A percentile compares a stretch with the other conserved stretches of the same genome.
phyloP scores from a whole-genome alignment of 305 asterid genomes.

The Fraxinus greggii region DNA sequence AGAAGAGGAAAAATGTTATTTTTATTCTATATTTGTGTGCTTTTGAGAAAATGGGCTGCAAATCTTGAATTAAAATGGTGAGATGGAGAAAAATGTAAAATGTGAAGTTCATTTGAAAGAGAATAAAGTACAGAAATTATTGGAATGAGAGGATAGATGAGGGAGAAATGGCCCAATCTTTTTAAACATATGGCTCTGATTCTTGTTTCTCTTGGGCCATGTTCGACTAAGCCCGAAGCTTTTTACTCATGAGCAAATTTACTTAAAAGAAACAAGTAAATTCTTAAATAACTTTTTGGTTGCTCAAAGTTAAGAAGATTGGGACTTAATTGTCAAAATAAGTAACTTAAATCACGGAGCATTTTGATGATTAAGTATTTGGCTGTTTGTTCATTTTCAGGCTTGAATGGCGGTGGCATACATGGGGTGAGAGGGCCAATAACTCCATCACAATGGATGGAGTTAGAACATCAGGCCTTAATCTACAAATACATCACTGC shows the following conservation, averaged over 20 bases:
- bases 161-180: background rate
- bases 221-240: background rate
- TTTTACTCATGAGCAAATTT: background rate
- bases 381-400: constrained; percentile 25
- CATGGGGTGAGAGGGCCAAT: constrained; percentile 70
- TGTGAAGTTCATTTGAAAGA: background rate
- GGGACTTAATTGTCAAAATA: background rate
- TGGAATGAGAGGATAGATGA: background rate
- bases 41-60: background rate
- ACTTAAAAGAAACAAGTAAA: background rate
- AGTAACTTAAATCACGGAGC: background rate
- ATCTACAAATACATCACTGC: constrained; percentile 87
- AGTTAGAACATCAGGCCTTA: constrained; percentile 90
- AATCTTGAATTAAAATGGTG: background rate
- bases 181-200: background rate
- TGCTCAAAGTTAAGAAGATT: background rate
- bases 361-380: background rate
- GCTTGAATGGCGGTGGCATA: constrained; percentile 31
- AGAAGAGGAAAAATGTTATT: background rate
- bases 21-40: background rate
- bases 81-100: background rate
- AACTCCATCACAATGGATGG: constrained; percentile 93
- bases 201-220: background rate
- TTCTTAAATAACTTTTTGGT: background rate
- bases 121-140: background rate